phyloP scores from a whole-genome alignment of 2,329 filamentous ascomycete species.

The Karstenula rhodostoma region DNA sequence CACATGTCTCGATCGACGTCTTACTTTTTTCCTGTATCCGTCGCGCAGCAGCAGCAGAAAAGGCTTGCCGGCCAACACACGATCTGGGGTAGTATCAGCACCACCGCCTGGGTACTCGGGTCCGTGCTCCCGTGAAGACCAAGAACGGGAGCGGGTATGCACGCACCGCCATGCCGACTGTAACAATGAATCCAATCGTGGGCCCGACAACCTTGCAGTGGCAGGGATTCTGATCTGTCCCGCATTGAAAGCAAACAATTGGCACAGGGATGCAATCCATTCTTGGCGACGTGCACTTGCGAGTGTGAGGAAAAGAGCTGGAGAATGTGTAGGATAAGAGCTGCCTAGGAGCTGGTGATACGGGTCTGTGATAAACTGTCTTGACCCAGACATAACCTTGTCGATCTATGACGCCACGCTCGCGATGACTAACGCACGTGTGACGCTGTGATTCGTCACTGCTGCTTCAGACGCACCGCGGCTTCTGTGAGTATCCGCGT shows the following conservation, averaged over 20 bases:
- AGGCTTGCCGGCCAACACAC: conserved; percentile 64
- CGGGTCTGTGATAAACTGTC: not conserved
- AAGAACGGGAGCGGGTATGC: conserved; percentile 31
- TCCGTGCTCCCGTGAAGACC: conserved; percentile 8
- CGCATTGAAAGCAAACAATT: conserved; percentile 64
- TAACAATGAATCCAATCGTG: conserved; percentile 60
- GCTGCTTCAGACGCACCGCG: not conserved
- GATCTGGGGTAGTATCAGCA: conserved; percentile 46
- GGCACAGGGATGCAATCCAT: conserved; percentile 56
- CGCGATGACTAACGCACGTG: conserved; percentile 19
- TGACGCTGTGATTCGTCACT: conserved; percentile 14
- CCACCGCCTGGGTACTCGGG: not conserved
- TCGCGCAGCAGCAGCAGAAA: conserved; percentile 65
- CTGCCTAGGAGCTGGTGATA: not conserved
- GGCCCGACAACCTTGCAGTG: conserved; percentile 65
- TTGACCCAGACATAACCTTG: not conserved
- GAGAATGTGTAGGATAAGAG: not conserved
- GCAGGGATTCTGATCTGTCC: conserved; percentile 64
- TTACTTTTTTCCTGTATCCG: conserved; percentile 63
- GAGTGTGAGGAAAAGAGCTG: not conserved
- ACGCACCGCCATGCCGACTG: conserved; percentile 60
- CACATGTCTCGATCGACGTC: conserved; percentile 23
- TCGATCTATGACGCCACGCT: conserved; percentile 17
- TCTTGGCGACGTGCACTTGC: not conserved
- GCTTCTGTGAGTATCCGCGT: not conserved